Conservation (phyloP, 2,329 filamentous ascomycete genomes). For the Gnomoniopsis smithogilvyi region DNA sequence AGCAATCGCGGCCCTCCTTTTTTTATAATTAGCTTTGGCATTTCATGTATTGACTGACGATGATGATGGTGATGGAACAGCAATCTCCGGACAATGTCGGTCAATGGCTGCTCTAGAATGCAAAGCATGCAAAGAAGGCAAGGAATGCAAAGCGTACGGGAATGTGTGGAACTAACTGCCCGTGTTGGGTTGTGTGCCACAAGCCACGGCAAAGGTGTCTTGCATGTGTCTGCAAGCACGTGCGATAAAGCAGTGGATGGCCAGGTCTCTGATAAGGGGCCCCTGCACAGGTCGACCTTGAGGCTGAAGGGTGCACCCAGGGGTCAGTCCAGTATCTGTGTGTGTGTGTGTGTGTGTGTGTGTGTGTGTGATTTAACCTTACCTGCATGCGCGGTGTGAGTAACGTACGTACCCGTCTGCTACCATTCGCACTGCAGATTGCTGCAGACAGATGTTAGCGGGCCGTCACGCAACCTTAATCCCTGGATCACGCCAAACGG, state of each 20-base stretch:
- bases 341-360: too few species aligned
- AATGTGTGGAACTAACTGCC: not conserved
- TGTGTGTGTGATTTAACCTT: not conserved
- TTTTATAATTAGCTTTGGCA: too few species aligned
- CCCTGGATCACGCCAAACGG: constrained; percentile 14
- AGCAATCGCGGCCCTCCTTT: not conserved
- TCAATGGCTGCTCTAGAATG: not conserved
- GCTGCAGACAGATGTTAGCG: not conserved
- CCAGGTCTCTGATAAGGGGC: not conserved
- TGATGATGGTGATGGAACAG: too few species aligned
- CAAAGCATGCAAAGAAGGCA: too few species aligned
- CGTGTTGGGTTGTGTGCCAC: not conserved
- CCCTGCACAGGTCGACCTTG: not conserved
- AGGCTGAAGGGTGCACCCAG: not conserved
- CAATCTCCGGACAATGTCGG: too few species aligned
- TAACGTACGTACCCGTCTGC: not conserved
- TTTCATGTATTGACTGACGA: too few species aligned
- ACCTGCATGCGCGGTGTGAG: not conserved
- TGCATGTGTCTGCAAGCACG: constrained; percentile 9
- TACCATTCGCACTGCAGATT: not conserved
- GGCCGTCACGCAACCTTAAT: constrained; percentile 14
- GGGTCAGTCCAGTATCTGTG: not conserved
- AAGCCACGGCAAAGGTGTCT: not conserved
- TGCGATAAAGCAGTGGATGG: constrained; percentile 11
- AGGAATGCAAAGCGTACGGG: too few species aligned